These are phyloP conservation scores for Nicotiana rustica DNA, from an alignment of 305 asterid species.

Conservation along the genomic window DNA sequence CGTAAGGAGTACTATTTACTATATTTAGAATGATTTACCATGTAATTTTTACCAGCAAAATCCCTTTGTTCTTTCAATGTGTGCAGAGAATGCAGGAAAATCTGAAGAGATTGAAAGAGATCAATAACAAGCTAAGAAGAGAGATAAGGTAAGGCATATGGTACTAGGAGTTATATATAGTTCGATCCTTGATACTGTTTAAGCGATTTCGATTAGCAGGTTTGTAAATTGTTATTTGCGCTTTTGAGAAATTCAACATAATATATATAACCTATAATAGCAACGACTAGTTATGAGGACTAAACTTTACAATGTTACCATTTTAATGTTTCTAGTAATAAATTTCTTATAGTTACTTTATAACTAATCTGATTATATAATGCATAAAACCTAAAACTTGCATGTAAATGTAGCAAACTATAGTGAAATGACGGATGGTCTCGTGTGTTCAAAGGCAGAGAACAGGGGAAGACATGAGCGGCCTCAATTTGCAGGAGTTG, in stretches of 20 bases:
- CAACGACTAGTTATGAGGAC: not conserved
- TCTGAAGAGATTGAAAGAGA: constrained; percentile 45
- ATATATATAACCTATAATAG: no score
- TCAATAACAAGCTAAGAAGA: constrained; percentile 45
- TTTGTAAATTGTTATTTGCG: no score
- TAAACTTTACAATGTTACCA: no score
- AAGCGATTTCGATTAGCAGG: not conserved
- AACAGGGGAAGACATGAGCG: constrained; percentile 51
- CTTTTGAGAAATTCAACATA: no score
- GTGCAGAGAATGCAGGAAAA: constrained; percentile 51
- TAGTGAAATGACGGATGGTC: not conserved
- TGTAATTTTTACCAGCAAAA: not conserved
- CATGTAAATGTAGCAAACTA: not conserved
- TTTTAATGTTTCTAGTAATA: no score
- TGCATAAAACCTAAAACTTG: no score
- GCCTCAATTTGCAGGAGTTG: constrained; percentile 46
- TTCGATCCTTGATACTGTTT: no score
- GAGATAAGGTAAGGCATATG: constrained; percentile 43
- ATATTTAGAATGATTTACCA: not conserved
- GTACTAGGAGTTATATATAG: not conserved
- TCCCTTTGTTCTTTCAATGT: not conserved
- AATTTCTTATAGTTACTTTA: no score
- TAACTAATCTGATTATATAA: no score
- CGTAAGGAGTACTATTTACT: not conserved
- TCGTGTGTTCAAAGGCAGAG: constrained; percentile 41